Base-by-base conservation (phyloP, 495 filamentous ascomycete species). In the Chaetomium tenue region DNA sequence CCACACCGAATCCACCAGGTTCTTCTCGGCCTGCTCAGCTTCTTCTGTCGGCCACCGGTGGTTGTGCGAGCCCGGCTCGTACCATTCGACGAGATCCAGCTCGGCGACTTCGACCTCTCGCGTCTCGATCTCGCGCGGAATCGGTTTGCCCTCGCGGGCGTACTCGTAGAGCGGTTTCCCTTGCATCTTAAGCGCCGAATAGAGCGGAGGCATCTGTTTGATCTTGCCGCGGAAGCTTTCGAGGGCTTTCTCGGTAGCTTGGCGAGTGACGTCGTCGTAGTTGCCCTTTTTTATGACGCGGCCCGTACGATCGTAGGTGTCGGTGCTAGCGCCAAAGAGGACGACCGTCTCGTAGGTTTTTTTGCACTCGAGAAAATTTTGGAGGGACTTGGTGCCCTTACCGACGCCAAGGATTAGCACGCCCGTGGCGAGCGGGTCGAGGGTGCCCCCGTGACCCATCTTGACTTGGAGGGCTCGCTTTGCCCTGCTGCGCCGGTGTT, bases 101-200 rank as follows among this genome's bases (percentile, higher is more conserved):
- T 89, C 82, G 53, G 81, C 68, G 1, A 94, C 91, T 58, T 89
- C 86, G 5, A 98, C 89, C 0, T 88, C 86, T 58, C 94, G 76
- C 62, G 87, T 82, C 74, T 91, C 81, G 58, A 99, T 94, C 75
- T 95, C 90, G 61, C 87, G 78, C 3, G 93, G 93, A 9, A 93
- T 85, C 58, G 88, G 82, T 71, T 89, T 91, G 2, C 95, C 95
- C 72, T 90, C 91, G 16, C 95, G 80, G 30, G 95, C 95, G 77
- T 98, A 98, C 79, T 99, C 92, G 70, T 98, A 99, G 33, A 96
- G 80, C 33, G 87, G 87, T 79, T 97, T 98, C 2, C 94, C 94
- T 59, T 97, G 78, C 66, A 97, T 88, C 72, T 89, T 89, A 46
- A 98, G 80, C 28, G 95, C 93, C n/a, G 91, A 96, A 74, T 91